Conservation (phyloP, 2,329 filamentous ascomycete species). For the Cordyceps cicadae region DNA sequence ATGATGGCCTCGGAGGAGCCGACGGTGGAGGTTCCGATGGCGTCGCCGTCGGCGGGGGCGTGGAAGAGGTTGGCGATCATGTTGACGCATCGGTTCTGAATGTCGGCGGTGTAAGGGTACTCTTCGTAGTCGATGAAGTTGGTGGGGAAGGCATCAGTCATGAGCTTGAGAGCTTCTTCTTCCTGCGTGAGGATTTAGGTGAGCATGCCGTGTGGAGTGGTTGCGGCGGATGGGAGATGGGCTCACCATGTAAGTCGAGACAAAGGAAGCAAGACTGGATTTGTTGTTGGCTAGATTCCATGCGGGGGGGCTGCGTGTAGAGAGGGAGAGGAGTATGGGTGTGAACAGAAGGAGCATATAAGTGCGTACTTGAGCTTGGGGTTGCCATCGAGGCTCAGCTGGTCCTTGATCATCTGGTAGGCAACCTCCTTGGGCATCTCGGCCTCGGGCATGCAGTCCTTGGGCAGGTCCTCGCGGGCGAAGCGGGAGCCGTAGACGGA, state of each 20-base stretch:
- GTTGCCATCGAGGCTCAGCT: conserved; percentile 83
- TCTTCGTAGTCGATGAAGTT: conserved; percentile 93
- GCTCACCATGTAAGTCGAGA: conserved; percentile 87
- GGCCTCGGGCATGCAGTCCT: conserved; percentile 74
- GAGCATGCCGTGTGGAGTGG: not conserved
- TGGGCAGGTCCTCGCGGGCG: conserved; percentile 71
- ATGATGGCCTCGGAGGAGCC: conserved; percentile 87
- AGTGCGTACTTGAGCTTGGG: conserved; percentile 67
- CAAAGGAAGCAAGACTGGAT: conserved; percentile 74
- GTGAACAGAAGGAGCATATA: no score
- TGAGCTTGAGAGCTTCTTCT: conserved; percentile 91
- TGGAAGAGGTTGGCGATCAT: conserved; percentile 90
- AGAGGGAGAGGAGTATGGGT: not conserved
- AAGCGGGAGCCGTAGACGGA: conserved; percentile 85
- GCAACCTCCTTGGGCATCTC: conserved; percentile 90
- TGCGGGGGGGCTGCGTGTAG: no score
- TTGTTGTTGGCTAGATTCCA: conserved; percentile 17
- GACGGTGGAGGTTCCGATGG: conserved; percentile 80
- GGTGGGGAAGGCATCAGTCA: conserved; percentile 85
- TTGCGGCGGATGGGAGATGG: not conserved
- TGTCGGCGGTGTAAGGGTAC: conserved; percentile 72
- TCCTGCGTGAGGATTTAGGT: conserved; percentile 46
- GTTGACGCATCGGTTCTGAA: conserved; percentile 85
- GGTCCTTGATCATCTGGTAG: conserved; percentile 96
- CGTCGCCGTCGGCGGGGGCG: conserved; percentile 54